Evolutionary conservation across 768 basidiomycete species (phyloP), one percentile per base, ranked within the genome.

Genomic region (Hygrophorus pudorinus): DNA sequence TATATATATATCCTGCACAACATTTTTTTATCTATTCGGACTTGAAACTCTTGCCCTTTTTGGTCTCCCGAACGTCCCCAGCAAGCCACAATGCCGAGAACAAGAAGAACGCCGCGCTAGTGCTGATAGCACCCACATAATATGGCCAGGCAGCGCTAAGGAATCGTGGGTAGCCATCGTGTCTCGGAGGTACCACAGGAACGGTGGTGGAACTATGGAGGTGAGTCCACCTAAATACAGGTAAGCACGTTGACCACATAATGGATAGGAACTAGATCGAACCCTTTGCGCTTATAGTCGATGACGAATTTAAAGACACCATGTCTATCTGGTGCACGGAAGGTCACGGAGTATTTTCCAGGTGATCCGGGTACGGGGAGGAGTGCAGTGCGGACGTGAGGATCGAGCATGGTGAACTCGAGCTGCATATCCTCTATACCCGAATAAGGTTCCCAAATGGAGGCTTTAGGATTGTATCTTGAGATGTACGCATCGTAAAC

Each of bases 321-420:
- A 58, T 99, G 96, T 42, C 93, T 73, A 63, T 98, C 94, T 5
- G 96, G 96, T 1, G 80, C 82, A 33, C 79, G 80, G 79, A 99
- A 94, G 11, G 76, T 76, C n/a, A 80, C 76, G 11, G 77, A 72
- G 66, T 92, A 97, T 52, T 73, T 69, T 17, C 84, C 83, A 2
- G 81, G 75, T 18, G 64, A 51, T 1, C 72, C 74, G 3, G 65
- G 43, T 7, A 79, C 75, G 9, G 83, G 71, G 9, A 61, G 68
- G 8, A 99, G 72, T 5, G 83, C 65, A 11, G 81, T 89, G 29
- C 96, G 88, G 48, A 98, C 67, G 61, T 96, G 92, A 1, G 96
- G 96, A 61, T 99, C 96, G 32, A 99, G 79, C 96, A 99, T 99
- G 16, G 91, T 94, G 59, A 98, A 97, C 54, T 94, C 93, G 41